Percentiles rank a stretch among this genome's conserved stretches.
Conservation (phyloP, 225 moss, liverwort and hornwort species). For the Thuidium tamariscinum region DNA sequence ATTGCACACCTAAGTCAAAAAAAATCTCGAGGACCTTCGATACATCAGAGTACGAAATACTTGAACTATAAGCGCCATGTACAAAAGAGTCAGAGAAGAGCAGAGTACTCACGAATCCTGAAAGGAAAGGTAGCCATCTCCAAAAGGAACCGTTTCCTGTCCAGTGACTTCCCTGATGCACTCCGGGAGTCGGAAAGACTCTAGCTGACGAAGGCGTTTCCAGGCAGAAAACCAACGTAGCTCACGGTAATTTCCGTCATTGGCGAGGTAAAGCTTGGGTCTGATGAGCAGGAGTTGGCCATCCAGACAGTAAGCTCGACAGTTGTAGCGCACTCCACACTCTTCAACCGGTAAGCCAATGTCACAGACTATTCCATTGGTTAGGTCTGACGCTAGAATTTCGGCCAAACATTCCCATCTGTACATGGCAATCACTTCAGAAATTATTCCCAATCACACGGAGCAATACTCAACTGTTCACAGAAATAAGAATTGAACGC, state of each 20-base stretch:
- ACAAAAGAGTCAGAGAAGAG: not conserved
- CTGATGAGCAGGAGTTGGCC: constrained; percentile 69
- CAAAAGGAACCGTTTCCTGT: constrained; percentile 64
- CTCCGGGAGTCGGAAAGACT: constrained; percentile 58
- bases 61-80: not conserved
- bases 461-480: not conserved
- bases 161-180: constrained; percentile 47
- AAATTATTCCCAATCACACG: not conserved
- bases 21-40: not conserved
- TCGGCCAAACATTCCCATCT: constrained; percentile 90
- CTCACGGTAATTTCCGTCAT: constrained; percentile 92
- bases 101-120: constrained; percentile 54
- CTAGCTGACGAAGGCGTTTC: constrained; percentile 57
- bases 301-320: constrained; percentile 72
- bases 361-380: constrained; percentile 87
- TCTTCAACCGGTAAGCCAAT: constrained; percentile 79
- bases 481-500: not conserved
- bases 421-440: not conserved
- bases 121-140: constrained; percentile 76
- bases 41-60: not conserved
- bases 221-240: constrained; percentile 90
- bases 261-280: constrained; percentile 79
- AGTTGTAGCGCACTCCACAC: constrained; percentile 89
- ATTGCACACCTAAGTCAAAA: not conserved
- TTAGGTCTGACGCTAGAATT: constrained; percentile 70